Evolutionary conservation across 2,329 filamentous ascomycete genomes (phyloP), one percentile per base, ranked within the genome.

Genomic region (Sporothrix protearum): DNA sequence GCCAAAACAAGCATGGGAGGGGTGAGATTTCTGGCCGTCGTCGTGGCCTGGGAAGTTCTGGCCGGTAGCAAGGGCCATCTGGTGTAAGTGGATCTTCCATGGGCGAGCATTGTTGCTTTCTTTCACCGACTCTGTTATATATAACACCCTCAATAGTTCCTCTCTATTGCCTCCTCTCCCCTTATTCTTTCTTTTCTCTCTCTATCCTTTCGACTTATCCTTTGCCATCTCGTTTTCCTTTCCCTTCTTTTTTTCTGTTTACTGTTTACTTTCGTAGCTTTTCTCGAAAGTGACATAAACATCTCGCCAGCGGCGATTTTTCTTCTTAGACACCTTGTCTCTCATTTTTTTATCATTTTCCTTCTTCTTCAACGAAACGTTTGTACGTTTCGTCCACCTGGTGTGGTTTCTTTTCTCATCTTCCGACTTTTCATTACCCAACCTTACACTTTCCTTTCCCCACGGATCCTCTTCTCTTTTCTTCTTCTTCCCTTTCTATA

Each of bases 341-440:
- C 12, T 71, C 36, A 47, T 49, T 64, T 19, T 47, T 47, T 1
- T 3, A 19, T 16, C 14, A 47, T 6, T 3, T 19, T 47, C 68
- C 36, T 42, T 68, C 59, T 47, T 55, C n/a, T 28, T 49, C 28
- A 49, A 63, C 55, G 57, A 42, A 47, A 53, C 57, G 30, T 7
- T 16, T 25, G n/a, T 22, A 53, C 47, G 45, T 45, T 22, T 63
- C 49, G 69, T 66, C 77, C 77, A 78, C 75, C 76, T 77, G 76
- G 76, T 64, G 76, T 78, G 76, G 76, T 70, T 69, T 71, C 30
- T 55, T 33, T 36, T 67, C 66, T 49, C 12, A 39, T 71, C 47
- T 61, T 10, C 28, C 25, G 22, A 9, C 53, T 61, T 22, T 22
- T 53, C 57, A 33, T 33, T 64, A 33, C 16, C 7, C 22, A 42